phyloP scores from a whole-genome alignment of 257 asterid genomes.

The Rhazya stricta region DNA sequence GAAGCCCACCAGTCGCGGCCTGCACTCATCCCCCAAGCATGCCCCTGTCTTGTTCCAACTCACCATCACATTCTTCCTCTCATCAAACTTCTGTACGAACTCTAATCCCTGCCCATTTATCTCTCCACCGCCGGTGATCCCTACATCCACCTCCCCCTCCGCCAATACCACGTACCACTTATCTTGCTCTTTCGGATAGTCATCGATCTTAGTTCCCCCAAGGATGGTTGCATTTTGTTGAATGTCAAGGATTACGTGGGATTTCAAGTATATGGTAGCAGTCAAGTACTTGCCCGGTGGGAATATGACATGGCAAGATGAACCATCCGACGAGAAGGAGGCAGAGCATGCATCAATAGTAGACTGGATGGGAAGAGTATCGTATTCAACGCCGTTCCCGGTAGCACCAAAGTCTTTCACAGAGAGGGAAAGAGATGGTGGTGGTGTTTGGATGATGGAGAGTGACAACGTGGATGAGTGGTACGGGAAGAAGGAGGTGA shows the following conservation, averaged over 20 bases:
- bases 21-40: constrained; percentile 85
- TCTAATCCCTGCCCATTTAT: constrained; percentile 86
- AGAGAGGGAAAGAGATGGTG: constrained; percentile 41
- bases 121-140: constrained; percentile 94
- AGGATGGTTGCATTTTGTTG: constrained; percentile 47
- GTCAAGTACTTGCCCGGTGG: constrained; percentile 82
- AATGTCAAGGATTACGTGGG: constrained; percentile 58
- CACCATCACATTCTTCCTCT: constrained; percentile 95
- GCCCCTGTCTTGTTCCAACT: constrained; percentile 81
- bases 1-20: constrained; percentile 88
- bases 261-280: constrained; percentile 57
- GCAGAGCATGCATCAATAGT: constrained; percentile 67
- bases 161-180: constrained; percentile 88
- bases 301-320: constrained; percentile 62
- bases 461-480: constrained; percentile 38
- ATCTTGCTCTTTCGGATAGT: constrained; percentile 58
- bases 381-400: constrained; percentile 61
- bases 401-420: constrained; percentile 68
- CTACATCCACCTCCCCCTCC: constrained; percentile 61
- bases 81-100: constrained; percentile 64
- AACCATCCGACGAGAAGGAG: constrained; percentile 14
- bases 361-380: constrained; percentile 67
- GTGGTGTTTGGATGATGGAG: constrained; percentile 36
- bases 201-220: constrained; percentile 62
- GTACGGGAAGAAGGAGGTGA: constrained; percentile 35